Evolutionary conservation across 1,139 yeast species (phyloP).

Genomic region (Saccharomyces pastorianus): DNA sequence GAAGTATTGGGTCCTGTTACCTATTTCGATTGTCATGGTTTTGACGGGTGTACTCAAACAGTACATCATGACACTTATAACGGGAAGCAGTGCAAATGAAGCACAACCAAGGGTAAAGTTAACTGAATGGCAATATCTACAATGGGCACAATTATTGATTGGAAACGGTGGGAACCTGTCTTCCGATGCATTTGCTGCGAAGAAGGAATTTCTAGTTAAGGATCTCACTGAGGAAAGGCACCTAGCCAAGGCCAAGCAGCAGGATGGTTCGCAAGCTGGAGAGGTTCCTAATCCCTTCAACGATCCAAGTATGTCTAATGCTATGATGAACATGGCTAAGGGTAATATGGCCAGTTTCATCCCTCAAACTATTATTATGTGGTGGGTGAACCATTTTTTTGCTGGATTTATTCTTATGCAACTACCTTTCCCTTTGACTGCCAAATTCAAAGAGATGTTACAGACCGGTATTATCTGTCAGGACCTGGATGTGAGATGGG

Average conservation of each 20-base stretch:
- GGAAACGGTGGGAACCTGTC: conserved; percentile 44
- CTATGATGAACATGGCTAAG: conserved; percentile 72
- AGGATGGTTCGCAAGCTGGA: conserved; percentile 27
- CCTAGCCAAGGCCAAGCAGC: conserved; percentile 38
- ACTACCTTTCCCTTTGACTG: conserved; percentile 75
- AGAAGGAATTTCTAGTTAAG: conserved; percentile 24
- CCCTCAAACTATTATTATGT: conserved; percentile 91
- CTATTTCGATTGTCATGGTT: conserved; percentile 85
- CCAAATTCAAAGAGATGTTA: conserved; percentile 83
- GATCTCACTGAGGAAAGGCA: conserved; percentile 26
- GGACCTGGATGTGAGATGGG: conserved; percentile 86
- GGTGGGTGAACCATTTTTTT: conserved; percentile 91
- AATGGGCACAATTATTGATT: conserved; percentile 49
- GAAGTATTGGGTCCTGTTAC: conserved; percentile 84
- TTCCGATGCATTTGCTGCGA: conserved; percentile 28
- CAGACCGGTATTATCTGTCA: conserved; percentile 82
- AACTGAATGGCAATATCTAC: conserved; percentile 53
- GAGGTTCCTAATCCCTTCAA: conserved; percentile 53
- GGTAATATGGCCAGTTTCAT: conserved; percentile 74
- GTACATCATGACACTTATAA: conserved; percentile 52
- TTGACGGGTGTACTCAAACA: conserved; percentile 78
- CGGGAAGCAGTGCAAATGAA: conserved; percentile 25
- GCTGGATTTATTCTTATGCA: conserved; percentile 85
- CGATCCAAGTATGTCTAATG: conserved; percentile 67
- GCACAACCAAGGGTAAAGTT: conserved; percentile 41